These are phyloP conservation scores for Backusella liffmaniae DNA, from an alignment of 192 early-diverging fungal species.

Conservation along the genomic window DNA sequence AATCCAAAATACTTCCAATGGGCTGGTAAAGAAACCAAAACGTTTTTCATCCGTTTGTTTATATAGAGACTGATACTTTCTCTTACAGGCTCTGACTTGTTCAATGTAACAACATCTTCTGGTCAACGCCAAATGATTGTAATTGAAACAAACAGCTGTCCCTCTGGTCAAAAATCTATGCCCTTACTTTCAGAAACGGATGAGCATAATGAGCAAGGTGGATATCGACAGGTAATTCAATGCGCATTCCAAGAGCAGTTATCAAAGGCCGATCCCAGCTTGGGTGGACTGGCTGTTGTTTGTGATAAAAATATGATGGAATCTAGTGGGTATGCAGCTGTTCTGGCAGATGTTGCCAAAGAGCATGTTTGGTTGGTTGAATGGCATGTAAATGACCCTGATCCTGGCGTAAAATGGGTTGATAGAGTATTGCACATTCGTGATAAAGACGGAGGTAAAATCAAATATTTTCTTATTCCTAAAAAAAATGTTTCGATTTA, in stretches of 20 bases:
- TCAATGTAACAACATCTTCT: constrained; percentile 80
- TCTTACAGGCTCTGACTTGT: constrained; percentile 75
- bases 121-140: constrained; percentile 92
- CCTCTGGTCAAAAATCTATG: constrained; percentile 91
- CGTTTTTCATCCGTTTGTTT: neutral
- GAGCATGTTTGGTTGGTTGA: constrained; percentile 81
- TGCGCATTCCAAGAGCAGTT: constrained; percentile 75
- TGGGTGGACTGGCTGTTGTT: constrained; percentile 84
- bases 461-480: neutral
- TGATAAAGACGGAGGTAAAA: constrained; percentile 56
- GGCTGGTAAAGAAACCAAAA: constrained; percentile 55
- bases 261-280: constrained; percentile 49
- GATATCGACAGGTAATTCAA: constrained; percentile 78
- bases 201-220: constrained; percentile 70
- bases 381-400: constrained; percentile 68
- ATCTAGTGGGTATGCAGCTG: constrained; percentile 78
- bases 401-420: constrained; percentile 74
- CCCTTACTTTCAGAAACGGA: constrained; percentile 76
- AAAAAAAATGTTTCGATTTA: neutral
- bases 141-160: constrained; percentile 89
- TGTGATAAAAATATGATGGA: constrained; percentile 91
- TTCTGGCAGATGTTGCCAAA: constrained; percentile 71
- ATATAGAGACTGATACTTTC: neutral
- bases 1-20: constrained; percentile 80
- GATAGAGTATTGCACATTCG: constrained; percentile 74